Evolutionary conservation across 2,329 filamentous ascomycete genomes (phyloP), one percentile per base, ranked within the genome.

Genomic region (Nemania abortiva): DNA sequence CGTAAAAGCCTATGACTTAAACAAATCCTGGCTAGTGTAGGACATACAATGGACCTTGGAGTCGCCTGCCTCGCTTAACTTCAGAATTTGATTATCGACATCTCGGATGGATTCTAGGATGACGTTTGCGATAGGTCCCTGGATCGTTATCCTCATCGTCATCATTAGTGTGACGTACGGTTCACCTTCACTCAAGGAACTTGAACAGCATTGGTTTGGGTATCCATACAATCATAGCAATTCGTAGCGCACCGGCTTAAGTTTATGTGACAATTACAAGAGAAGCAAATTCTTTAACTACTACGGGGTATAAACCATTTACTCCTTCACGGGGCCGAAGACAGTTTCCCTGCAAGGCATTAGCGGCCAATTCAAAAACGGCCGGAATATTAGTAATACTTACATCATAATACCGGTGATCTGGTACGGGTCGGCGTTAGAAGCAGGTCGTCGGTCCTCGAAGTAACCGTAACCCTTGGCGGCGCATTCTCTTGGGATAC

Each of bases 391-490:
- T 49, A 47, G 27, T 2, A 29, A 27, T 3, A 56, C 71, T 65
- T 62, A 73, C 91, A 93, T 91, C 71, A 95, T 90, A 78, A 94
- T 92, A 82, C 90, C 92, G 71, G 92, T 93, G 67, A 89, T 83
- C 84, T 92, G 91, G 84, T 94, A 94, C 69, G 92, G 92, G 83
- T 93, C 91, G 74, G 88, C 92, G 81, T 94, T 94, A 77, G 92
- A 95, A 65, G 94, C 94, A 66, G 91, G 91, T 73, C 91, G 89
- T 79, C 92, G 88, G 74, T 94, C 91, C 83, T 98, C 94, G 74
- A 98, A 97, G 89, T 98, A 98, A 73, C 95, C 95, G 85, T 92
- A 96, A 82, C 94, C 94, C 83, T 97, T 93, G 80, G 92, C 90
- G 57, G 92, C 94, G 76, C 88, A 89, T 77, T 94, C 90, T 77